Base-by-base conservation (phyloP, 2,329 filamentous ascomycete genomes). In the Ophiognomonia clavigignenti-juglandacearum region DNA sequence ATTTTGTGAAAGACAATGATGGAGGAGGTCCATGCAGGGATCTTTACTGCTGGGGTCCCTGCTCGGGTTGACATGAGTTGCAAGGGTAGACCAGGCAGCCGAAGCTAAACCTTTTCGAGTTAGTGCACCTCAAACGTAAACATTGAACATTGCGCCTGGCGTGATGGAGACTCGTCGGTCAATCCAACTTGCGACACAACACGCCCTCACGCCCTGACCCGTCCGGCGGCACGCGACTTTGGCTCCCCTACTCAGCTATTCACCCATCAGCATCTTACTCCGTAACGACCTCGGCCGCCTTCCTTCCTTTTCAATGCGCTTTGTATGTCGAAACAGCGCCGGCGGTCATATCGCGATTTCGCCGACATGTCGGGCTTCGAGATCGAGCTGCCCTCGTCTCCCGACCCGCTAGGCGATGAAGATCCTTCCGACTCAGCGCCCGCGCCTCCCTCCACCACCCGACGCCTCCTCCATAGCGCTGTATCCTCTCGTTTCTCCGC, bases 401-500 rank as follows among this genome's bases (percentile, higher is more conserved):
- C 63, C 38, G 63, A 66, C 51, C 63, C 63, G 40, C 56, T 66
- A 45, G 59, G 42, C 42, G 49, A 70, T 59, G 66, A 66, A 37
- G 58, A 61, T 50, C 45, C 46, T 13, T 27, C 34, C 18, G 29
- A 36, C 35, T 45, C 43, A 2, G 27, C 47, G 16, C 38, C 23
- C 22, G 45, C 34, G 19, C 49, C 42, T 26, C 49, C 49, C n/a
- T 48, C 49, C n/a, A 48, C 49, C 10, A 39, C 46, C 29, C 46
- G 49, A 19, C 70, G 68, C 57, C 61, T 71, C 48, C 71, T 74
- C 16, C 69, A 67, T 34, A 75, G 69, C 55, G 67, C 70, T 38
- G 64, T 23, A 66, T 71, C 52, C 50, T 64, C 19, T 63, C 70
- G 26, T 57, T 69, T 40, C 50, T 49, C 47, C 57, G 53, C 31